Conservation (phyloP, 257 asterid genomes). For the Rhazya stricta region DNA sequence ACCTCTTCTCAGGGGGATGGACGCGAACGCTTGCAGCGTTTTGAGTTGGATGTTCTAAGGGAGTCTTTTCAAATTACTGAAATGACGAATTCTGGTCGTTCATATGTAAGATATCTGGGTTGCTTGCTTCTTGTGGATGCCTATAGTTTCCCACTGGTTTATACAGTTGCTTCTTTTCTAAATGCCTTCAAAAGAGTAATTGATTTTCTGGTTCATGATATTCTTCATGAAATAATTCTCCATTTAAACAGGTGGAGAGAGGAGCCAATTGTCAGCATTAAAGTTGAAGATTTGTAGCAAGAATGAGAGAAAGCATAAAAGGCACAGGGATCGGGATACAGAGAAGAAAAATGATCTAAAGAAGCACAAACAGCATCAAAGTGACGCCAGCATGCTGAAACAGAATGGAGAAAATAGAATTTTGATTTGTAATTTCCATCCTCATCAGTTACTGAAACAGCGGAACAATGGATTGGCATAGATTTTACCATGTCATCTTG, state of each 20-base stretch:
- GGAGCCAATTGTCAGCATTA: constrained; percentile 30
- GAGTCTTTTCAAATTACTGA: constrained; percentile 46
- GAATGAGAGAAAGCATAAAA: constrained; percentile 34
- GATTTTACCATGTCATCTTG: not conserved
- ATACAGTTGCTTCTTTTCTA: not conserved
- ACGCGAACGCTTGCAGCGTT: constrained; percentile 26
- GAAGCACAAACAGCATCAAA: constrained; percentile 32
- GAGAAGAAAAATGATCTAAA: constrained; percentile 35
- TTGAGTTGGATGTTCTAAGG: constrained; percentile 39
- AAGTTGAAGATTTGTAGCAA: constrained; percentile 27
- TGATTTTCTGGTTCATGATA: not conserved
- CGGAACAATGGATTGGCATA: not conserved
- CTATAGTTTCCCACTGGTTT: not conserved
- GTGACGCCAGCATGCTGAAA: not conserved
- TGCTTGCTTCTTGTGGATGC: constrained; percentile 9
- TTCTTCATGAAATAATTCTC: not conserved
- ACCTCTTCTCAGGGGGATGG: constrained; percentile 15
- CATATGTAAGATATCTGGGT: constrained; percentile 28
- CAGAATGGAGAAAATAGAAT: not conserved
- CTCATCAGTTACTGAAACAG: not conserved
- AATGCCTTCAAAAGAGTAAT: no score
- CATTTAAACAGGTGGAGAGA: constrained; percentile 27
- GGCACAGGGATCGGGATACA: constrained; percentile 33
- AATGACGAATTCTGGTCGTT: constrained; percentile 26
- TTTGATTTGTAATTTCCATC: not conserved